phyloP scores from a whole-genome alignment of 2,329 filamentous ascomycete species.

The Phaeosphaeria sp. region DNA sequence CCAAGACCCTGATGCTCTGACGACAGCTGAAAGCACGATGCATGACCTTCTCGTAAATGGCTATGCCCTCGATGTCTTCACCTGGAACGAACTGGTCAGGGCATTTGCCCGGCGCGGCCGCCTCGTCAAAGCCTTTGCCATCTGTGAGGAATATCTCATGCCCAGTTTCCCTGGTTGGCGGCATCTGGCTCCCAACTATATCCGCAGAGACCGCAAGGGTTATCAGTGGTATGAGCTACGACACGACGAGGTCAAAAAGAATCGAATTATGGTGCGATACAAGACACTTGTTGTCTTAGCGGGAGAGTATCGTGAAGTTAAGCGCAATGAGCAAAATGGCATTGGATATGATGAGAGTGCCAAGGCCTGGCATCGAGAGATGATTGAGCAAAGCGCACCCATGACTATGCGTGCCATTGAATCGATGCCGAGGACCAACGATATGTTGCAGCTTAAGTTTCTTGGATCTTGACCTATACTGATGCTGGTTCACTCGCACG shows the following conservation, averaged over 20 bases:
- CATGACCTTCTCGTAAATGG: slow-evolving; percentile 67
- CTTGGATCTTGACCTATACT: background rate
- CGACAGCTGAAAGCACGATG: slow-evolving; percentile 49
- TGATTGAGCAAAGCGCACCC: slow-evolving; percentile 47
- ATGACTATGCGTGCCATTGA: slow-evolving; percentile 51
- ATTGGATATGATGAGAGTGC: slow-evolving; percentile 28
- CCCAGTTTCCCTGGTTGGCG: slow-evolving; percentile 78
- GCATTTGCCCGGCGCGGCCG: slow-evolving; percentile 66
- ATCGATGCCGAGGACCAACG: slow-evolving; percentile 50
- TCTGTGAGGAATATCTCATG: slow-evolving; percentile 82
- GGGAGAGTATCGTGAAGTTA: slow-evolving; percentile 44
- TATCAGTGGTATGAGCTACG: slow-evolving; percentile 40
- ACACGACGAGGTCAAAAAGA: slow-evolving; percentile 29
- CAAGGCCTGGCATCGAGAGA: slow-evolving; percentile 28
- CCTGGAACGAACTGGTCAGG: slow-evolving; percentile 82
- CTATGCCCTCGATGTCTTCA: slow-evolving; percentile 75
- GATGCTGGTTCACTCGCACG: background rate
- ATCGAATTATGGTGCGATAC: slow-evolving; percentile 49
- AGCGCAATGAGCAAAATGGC: slow-evolving; percentile 42
- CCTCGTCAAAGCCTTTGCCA: slow-evolving; percentile 70
- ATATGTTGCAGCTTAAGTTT: slow-evolving; percentile 40
- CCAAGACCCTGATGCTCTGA: slow-evolving; percentile 27
- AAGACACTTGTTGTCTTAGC: slow-evolving; percentile 53
- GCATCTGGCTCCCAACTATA: slow-evolving; percentile 27
- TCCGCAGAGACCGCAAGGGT: slow-evolving; percentile 25